phyloP scores from a whole-genome alignment of 1,284 basidiomycete genomes.

The Agaricales sp. region DNA sequence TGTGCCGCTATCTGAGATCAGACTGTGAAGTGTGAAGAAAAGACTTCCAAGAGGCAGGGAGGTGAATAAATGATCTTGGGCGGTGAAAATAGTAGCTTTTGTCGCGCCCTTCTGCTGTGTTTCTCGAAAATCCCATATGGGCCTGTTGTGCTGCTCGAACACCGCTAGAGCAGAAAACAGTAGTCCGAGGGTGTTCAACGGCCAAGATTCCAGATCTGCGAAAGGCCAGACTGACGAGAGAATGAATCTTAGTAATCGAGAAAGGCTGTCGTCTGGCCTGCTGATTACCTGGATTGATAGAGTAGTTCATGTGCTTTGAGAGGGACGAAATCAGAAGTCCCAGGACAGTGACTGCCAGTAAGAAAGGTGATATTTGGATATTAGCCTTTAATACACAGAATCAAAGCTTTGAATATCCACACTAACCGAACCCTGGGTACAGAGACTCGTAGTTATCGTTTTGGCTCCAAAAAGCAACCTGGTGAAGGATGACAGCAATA shows the following conservation, averaged over 20 bases:
- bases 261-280: background rate
- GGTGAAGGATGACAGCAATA: constrained; percentile 36
- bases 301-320: constrained; percentile 72
- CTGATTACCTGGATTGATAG: constrained; percentile 66
- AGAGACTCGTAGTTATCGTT: background rate
- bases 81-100: constrained; percentile 1
- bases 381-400: no score
- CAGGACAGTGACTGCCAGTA: constrained; percentile 55
- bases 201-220: constrained; percentile 54
- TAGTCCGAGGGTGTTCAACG: constrained; percentile 65
- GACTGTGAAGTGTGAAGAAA: constrained; percentile 70
- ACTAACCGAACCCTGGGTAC: background rate
- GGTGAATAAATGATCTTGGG: constrained; percentile 20
- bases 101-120: constrained; percentile 5
- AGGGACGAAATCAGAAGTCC: constrained; percentile 65
- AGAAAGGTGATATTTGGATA: no score
- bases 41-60: constrained; percentile 65
- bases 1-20: constrained; percentile 75
- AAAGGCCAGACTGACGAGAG: constrained; percentile 66
- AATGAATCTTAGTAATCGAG: constrained; percentile 4
- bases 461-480: constrained; percentile 46
- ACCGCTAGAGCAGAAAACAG: constrained; percentile 41
- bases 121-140: no score
- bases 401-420: no score
- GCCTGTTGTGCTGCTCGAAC: constrained; percentile 22